Base-by-base conservation (phyloP, 805 yeast species). In the Yarrowia porcina region DNA sequence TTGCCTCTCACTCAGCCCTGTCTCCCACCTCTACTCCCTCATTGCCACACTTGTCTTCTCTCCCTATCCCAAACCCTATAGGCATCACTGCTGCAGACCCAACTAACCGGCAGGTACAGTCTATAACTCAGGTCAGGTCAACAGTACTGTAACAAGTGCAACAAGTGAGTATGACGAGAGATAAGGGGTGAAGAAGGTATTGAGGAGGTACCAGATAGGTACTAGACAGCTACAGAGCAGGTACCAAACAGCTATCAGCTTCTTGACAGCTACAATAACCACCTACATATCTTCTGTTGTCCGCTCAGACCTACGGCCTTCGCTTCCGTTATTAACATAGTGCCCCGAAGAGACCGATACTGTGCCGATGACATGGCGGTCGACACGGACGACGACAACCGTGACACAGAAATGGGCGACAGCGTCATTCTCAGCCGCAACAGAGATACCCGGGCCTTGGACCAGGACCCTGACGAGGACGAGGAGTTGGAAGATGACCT, bases 401-500 rank as follows among this genome's bases (percentile, higher is more conserved):
- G 63, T 11, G 59, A 52, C 59, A 25, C 59, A 17, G 66, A 63
- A 21, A 50, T 28, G 49, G 44, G 33, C 30, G 49, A 32, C 49
- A 25, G 25, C 28, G 62, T 49, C 23, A 25, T 47, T 21, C 47
- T 33, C 47, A 44, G 44, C 44, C 44, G 59, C 28, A 15, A 21
- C 30, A 18, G 50, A n/a, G 66, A 49, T 17, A 36, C 33, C 27
- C 66, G 47, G 27, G 23, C 5, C 11, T 62, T 28, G 12, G 70
- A 59, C n/a, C 69, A 64, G 32, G 68, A 65, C 52, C 56, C 42
- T 28, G 65, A 64, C 17, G 67, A 60, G 4, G 63, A 60, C 4
- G 66, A 59, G 3, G 45, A 18, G 6, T 10, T 33, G 38, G 62
- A 60, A 2, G 66, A 59, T 3, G 67, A 59, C 4, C 67, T 64